These are phyloP conservation scores for Cryptococcus neoformans DNA, from an alignment of 1,284 basidiomycete species.

Conservation along the genomic window DNA sequence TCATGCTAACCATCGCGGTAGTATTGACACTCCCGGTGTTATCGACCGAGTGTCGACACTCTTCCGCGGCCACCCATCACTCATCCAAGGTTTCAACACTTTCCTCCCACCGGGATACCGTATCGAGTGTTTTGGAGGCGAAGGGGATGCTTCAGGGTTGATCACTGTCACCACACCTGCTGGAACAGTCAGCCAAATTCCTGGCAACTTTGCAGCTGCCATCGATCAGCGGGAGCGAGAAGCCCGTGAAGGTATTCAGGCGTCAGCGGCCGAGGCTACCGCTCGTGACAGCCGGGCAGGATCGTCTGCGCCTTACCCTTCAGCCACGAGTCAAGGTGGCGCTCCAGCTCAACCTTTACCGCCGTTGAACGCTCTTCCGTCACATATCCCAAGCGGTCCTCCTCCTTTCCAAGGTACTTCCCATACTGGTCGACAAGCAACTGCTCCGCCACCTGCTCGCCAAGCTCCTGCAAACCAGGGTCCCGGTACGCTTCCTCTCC, in stretches of 20 bases:
- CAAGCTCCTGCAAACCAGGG: conserved; percentile 5
- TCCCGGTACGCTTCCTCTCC: conserved; percentile 18
- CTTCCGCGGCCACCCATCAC: conserved; percentile 87
- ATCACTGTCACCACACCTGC: conserved; percentile 95
- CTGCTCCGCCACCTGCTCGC: conserved; percentile 1
- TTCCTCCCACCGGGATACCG: conserved; percentile 96
- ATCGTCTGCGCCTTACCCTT: conserved; percentile 2
- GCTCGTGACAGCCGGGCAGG: conserved; percentile 7
- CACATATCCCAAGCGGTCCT: conserved; percentile 18
- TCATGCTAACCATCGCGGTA: conserved; percentile 41
- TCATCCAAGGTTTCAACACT: conserved; percentile 99
- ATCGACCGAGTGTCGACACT: conserved; percentile 95
- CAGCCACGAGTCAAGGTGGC: conserved; percentile 3
- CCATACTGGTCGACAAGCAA: conserved; percentile 28
- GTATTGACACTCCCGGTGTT: conserved; percentile 98
- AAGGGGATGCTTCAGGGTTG: conserved; percentile 63
- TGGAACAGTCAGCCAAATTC: conserved; percentile 67
- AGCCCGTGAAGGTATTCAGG: conserved; percentile 12
- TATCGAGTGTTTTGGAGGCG: conserved; percentile 67
- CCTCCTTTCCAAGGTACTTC: conserved; percentile 16
- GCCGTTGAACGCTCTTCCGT: conserved; percentile 6
- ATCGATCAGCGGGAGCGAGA: conserved; percentile 31
- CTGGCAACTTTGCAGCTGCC: conserved; percentile 46
- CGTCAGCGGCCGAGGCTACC: conserved; percentile 3
- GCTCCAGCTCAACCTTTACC: conserved; percentile 15